Conservation (phyloP, 1,284 basidiomycete genomes). For the Tylopilus orsonianus region DNA sequence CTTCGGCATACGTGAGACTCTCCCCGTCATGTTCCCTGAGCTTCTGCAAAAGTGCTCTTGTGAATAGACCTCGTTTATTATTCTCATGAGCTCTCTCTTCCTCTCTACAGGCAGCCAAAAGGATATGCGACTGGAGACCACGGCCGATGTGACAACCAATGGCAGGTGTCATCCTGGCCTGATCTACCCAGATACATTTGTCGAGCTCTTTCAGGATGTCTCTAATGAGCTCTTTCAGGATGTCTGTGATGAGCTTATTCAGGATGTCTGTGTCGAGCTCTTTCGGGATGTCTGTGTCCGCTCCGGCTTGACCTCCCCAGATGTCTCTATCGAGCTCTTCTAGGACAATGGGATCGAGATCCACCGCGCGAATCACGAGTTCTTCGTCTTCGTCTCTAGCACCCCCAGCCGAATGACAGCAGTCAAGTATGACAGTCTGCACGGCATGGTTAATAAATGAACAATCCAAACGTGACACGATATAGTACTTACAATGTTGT, state of each 20-base stretch:
- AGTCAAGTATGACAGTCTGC: conserved; percentile 44
- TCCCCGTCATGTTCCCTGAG: conserved; percentile 2
- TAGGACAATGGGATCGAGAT: conserved; percentile 45
- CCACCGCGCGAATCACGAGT: conserved; percentile 36
- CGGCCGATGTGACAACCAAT: conserved; percentile 20
- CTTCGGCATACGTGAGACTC: conserved; percentile 14
- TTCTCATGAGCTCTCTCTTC: conserved; percentile 30
- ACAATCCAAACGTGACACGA: too few relatives aligned
- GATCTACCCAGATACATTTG: conserved; percentile 9
- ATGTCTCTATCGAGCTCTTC: conserved; percentile 49
- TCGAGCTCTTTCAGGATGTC: too few relatives aligned
- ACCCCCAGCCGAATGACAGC: conserved; percentile 49
- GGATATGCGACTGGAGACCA: conserved; percentile 42
- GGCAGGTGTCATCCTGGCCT: not conserved
- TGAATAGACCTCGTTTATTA: conserved; percentile 12
- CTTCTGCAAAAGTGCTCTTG: conserved; percentile 12
- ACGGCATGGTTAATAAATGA: too few relatives aligned
- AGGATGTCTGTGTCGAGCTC: too few relatives aligned
- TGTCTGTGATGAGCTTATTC: too few relatives aligned
- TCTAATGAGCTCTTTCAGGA: conserved; percentile 45
- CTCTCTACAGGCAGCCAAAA: conserved; percentile 54
- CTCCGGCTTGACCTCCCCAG: conserved; percentile 43
- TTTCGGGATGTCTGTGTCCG: too few relatives aligned
- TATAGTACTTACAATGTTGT: too few relatives aligned
- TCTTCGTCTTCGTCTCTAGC: conserved; percentile 36